Percentiles rank a stretch among this genome's conserved stretches.
Conservation (phyloP, 2,329 filamentous ascomycete species). For the Aspergillus oerlinghausenensis region DNA sequence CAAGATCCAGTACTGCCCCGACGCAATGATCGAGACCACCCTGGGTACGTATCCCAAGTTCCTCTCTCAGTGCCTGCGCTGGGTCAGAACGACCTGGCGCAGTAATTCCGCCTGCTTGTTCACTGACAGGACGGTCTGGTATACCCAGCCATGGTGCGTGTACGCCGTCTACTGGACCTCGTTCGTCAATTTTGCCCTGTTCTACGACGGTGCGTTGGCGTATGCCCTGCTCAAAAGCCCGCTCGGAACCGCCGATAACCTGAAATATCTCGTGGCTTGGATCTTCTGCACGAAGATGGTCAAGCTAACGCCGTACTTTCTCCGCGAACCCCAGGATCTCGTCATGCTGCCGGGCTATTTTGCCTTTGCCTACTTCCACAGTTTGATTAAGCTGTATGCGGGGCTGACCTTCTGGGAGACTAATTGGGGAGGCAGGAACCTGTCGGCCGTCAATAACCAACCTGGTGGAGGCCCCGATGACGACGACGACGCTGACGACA, state of each 20-base stretch:
- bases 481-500: background rate
- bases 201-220: conserved; percentile 48
- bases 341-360: conserved; percentile 48
- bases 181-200: conserved; percentile 53
- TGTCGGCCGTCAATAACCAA: conserved; percentile 14
- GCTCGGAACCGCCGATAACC: background rate
- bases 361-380: conserved; percentile 55
- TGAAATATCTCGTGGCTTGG: conserved; percentile 36
- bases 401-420: conserved; percentile 49
- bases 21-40: conserved; percentile 49
- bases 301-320: conserved; percentile 54
- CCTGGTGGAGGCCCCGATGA: background rate
- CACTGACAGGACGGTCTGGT: conserved; percentile 36
- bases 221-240: conserved; percentile 25
- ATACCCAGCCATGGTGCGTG: conserved; percentile 47
- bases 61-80: conserved; percentile 50
- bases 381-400: conserved; percentile 54
- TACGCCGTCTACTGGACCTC: conserved; percentile 55
- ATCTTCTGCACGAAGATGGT: conserved; percentile 54
- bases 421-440: conserved; percentile 40
- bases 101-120: conserved; percentile 51
- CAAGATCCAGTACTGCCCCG: conserved; percentile 49
- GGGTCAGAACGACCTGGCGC: conserved; percentile 56
- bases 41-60: conserved; percentile 51
- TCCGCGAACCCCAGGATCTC: conserved; percentile 49